Percentiles rank a stretch among this genome's conserved stretches.
phyloP scores from a whole-genome alignment of 352 stramenopile species.

The Pythium monospermum region DNA sequence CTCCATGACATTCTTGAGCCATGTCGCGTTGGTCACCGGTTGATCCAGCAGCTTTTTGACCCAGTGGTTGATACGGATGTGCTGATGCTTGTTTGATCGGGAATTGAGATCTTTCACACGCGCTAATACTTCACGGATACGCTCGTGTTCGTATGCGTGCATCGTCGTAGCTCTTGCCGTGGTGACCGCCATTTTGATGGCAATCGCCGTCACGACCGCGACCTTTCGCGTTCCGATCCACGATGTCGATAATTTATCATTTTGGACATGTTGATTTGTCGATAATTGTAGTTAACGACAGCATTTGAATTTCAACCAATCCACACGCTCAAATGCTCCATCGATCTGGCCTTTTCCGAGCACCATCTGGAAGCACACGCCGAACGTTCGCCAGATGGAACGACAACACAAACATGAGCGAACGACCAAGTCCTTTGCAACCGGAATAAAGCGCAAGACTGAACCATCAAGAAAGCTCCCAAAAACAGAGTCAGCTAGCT shows the following conservation, averaged over 20 bases:
- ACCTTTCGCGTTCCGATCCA: background rate
- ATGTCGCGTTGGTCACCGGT: constrained; percentile 44
- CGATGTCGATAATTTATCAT: background rate
- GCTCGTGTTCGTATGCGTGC: constrained; percentile 20
- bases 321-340: background rate
- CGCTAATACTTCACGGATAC: constrained; percentile 30
- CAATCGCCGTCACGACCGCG: background rate
- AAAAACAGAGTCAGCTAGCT: no score
- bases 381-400: no score
- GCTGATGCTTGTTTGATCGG: constrained; percentile 39
- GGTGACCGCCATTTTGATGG: background rate
- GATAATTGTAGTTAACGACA: background rate
- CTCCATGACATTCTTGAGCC: constrained; percentile 51
- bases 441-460: no score
- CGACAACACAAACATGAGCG: no score
- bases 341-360: no score
- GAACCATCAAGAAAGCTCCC: no score
- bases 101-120: constrained; percentile 39
- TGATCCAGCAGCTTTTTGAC: constrained; percentile 50
- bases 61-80: constrained; percentile 58
- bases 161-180: background rate
- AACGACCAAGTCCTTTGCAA: no score
- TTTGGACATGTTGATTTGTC: background rate
- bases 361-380: no score
- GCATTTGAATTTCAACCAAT: constrained; percentile 6